These are phyloP conservation scores for Cubamyces lactineus DNA, from an alignment of 768 basidiomycete genomes.

Conservation along the genomic window DNA sequence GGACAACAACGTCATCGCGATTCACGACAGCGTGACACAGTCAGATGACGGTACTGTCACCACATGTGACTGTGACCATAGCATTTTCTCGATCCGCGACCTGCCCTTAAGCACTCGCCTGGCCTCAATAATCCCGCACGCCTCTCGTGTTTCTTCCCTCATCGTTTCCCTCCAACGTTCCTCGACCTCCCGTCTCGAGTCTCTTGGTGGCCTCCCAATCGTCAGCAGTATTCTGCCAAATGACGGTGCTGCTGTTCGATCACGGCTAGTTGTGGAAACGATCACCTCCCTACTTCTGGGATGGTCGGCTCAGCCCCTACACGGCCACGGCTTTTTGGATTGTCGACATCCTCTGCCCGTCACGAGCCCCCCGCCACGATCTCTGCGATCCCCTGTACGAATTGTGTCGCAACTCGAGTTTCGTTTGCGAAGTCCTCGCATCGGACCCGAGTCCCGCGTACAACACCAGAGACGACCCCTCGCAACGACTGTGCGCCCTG, in stretches of 20 bases:
- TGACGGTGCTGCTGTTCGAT: constrained; percentile 1
- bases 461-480: too few relatives aligned
- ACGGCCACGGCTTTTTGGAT: background rate
- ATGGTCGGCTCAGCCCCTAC: background rate
- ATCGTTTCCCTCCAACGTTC: background rate
- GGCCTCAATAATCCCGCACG: background rate
- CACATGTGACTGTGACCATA: background rate
- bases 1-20: background rate
- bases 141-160: background rate
- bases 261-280: constrained; percentile 7
- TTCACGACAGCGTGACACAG: background rate
- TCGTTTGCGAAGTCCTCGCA: too few relatives aligned
- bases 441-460: too few relatives aligned
- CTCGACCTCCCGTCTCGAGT: constrained; percentile 9
- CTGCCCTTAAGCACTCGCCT: constrained; percentile 19
- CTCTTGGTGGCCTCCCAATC: background rate
- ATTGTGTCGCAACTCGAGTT: too few relatives aligned
- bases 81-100: constrained; percentile 2
- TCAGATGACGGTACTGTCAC: background rate
- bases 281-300: constrained; percentile 1
- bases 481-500: too few relatives aligned
- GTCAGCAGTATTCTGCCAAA: background rate
- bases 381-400: background rate
- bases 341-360: background rate
- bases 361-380: background rate